Evolutionary conservation across 148 eudicot species (phyloP).

Genomic region (Cornus kousa): DNA sequence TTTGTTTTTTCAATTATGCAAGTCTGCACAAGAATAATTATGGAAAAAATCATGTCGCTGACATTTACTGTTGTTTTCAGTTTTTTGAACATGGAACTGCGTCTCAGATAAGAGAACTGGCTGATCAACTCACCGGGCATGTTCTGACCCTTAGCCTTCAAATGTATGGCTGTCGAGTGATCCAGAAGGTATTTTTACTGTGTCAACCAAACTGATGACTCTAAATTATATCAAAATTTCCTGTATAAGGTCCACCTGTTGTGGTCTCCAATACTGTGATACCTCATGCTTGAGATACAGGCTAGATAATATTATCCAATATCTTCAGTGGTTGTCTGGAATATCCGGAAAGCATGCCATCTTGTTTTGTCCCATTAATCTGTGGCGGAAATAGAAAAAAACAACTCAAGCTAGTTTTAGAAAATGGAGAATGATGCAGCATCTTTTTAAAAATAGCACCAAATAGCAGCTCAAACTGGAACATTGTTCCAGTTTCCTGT

Average conservation of each 20-base stretch:
- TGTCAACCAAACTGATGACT: not conserved
- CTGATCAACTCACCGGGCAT: constrained; percentile 72
- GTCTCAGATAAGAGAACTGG: constrained; percentile 67
- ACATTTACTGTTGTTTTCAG: constrained; percentile 28
- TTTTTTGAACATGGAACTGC: constrained; percentile 89
- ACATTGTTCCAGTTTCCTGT: not conserved
- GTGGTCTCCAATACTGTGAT: not conserved
- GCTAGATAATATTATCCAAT: not conserved
- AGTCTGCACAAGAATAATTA: not conserved
- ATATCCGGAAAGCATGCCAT: not conserved
- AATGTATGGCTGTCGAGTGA: constrained; percentile 98
- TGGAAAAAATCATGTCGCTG: not conserved
- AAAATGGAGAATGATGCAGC: not conserved
- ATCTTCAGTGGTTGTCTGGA: not conserved
- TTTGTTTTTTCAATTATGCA: too few species aligned
- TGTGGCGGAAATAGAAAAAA: not conserved
- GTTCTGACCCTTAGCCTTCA: constrained; percentile 86
- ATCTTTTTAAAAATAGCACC: not conserved
- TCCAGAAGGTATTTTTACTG: constrained; percentile 70
- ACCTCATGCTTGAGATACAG: not conserved
- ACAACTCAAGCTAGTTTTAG: not conserved
- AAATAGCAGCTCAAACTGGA: not conserved
- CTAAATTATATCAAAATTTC: not conserved
- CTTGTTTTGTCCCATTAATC: not conserved
- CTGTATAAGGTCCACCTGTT: not conserved